Evolutionary conservation across 352 stramenopile species (phyloP), one percentile per base, ranked within the genome.

Genomic region (Phytophthora chlamydospora): DNA sequence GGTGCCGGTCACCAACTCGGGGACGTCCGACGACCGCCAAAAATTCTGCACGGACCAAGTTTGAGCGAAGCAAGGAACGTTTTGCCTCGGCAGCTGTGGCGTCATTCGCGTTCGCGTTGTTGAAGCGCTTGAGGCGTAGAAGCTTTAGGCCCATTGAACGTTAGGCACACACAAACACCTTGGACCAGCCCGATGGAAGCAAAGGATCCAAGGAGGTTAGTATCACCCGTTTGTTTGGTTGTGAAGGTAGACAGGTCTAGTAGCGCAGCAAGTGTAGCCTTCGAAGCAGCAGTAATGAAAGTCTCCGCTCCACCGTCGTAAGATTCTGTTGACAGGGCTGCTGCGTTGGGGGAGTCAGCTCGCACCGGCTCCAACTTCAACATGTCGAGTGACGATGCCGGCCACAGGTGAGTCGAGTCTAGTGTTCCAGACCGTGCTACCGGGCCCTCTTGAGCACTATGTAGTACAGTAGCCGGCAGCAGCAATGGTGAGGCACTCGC

Each of bases 331-430:
- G 58, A 66, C 50, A 41, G 19, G 53, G 24, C 11, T 32, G 29
- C 16, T 29, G 24, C 24, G 24, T 29, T 35, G 12, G 24, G 53
- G 32, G n/a, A 58, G 49, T 47, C 40, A 43, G 49, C 16, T 11
- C 9, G 35, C 38, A 35, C 58, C n/a, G 58, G 50, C 58, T 62
- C 50, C 50, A 66, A 45, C 58, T 66, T 66, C 58, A 67, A 67
- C 50, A 62, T 62, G 58, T 6, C 17, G 6, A 34, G 29, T 39
- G 40, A 38, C n/a, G 49, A 58, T 58, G 39, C 39, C 31, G 29
- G 32, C 24, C 45, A 24, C 21, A 3, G 21, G 21, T 3, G 24
- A 29, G 24, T 3, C 21, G 24, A 29, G 24, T 3, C 24, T 29
- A 29, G 24, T 29, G 4, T 29, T 29, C 24, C 2, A 29, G 24